These are phyloP conservation scores for Syzygium syzygioides DNA, from an alignment of 441 rosid genomes.

Conservation along the genomic window DNA sequence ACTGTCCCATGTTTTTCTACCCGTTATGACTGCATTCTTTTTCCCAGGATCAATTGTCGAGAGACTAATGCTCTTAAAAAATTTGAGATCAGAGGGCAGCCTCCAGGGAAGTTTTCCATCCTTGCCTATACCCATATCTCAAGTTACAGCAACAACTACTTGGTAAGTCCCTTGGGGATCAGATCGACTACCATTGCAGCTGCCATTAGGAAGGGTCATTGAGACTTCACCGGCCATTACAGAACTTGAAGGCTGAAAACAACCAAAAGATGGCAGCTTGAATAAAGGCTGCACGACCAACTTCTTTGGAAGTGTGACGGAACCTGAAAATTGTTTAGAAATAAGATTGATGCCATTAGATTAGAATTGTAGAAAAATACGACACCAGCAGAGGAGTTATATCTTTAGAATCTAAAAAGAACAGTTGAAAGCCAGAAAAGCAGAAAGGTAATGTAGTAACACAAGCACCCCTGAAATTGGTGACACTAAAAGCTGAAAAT, in stretches of 20 bases:
- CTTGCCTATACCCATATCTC: constrained; percentile 62
- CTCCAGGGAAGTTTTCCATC: constrained; percentile 74
- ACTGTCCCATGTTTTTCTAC: constrained; percentile 85
- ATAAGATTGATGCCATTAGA: neutral
- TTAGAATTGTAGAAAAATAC: neutral
- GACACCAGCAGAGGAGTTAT: neutral
- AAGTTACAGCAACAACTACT: constrained; percentile 69
- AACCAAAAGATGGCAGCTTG: constrained; percentile 2
- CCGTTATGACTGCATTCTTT: constrained; percentile 78
- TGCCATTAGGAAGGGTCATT: constrained; percentile 25
- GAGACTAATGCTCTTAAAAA: constrained; percentile 46
- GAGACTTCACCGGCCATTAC: constrained; percentile 35
- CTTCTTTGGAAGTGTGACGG: constrained; percentile 22
- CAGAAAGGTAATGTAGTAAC: neutral
- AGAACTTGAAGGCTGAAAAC: constrained; percentile 8
- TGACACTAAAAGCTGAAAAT: neutral
- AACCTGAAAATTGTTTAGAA: constrained; percentile 19
- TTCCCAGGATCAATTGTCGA: constrained; percentile 49
- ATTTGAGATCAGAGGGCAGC: constrained; percentile 62
- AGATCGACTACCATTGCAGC: constrained; percentile 13
- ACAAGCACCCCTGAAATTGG: neutral
- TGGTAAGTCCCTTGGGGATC: constrained; percentile 48
- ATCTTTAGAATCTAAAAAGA: neutral
- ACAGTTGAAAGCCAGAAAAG: neutral
- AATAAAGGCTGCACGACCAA: constrained; percentile 23